Percentiles rank a stretch among this genome's conserved stretches.
Evolutionary conservation across 208 protist species (phyloP).

Genomic region (Angomonas deanei): DNA sequence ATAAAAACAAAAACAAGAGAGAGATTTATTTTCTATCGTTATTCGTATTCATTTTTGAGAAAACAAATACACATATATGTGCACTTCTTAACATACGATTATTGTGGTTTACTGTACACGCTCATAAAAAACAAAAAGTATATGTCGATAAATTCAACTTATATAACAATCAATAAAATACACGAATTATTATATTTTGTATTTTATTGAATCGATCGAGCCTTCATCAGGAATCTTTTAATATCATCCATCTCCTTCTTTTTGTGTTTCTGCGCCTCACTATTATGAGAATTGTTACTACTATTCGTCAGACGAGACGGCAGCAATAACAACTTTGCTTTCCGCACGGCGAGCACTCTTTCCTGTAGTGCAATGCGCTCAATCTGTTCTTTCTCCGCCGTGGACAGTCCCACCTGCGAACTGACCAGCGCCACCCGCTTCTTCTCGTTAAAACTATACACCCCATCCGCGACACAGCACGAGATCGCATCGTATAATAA

Average conservation of each 20-base stretch:
- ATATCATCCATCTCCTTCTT: not conserved
- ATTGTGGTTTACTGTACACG: too few relatives aligned
- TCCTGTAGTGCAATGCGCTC: conserved; percentile 58
- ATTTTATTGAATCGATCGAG: too few relatives aligned
- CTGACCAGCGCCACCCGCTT: conserved; percentile 50
- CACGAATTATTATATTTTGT: too few relatives aligned
- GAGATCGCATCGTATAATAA: conserved; percentile 40
- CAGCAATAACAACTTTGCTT: conserved; percentile 35
- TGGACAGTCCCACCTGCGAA: conserved; percentile 49
- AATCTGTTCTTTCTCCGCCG: conserved; percentile 54
- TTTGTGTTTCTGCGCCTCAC: too few relatives aligned
- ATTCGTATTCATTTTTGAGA: conserved; percentile 8
- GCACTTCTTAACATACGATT: too few relatives aligned
- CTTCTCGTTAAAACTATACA: conserved; percentile 44
- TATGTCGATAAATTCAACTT: too few relatives aligned
- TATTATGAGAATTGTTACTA: not conserved
- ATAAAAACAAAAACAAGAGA: conserved; percentile 10
- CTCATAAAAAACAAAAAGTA: not conserved
- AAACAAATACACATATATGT: not conserved
- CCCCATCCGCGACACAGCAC: conserved; percentile 44
- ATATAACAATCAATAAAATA: too few relatives aligned
- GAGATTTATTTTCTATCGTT: not conserved
- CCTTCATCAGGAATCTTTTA: not conserved
- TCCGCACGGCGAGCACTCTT: conserved; percentile 41
- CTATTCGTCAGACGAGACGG: conserved; percentile 1